A percentile compares a stretch with the other conserved stretches of the same genome.
Evolutionary conservation across 1,284 basidiomycete genomes (phyloP).

Genomic region (Tranzscheliella williamsii): DNA sequence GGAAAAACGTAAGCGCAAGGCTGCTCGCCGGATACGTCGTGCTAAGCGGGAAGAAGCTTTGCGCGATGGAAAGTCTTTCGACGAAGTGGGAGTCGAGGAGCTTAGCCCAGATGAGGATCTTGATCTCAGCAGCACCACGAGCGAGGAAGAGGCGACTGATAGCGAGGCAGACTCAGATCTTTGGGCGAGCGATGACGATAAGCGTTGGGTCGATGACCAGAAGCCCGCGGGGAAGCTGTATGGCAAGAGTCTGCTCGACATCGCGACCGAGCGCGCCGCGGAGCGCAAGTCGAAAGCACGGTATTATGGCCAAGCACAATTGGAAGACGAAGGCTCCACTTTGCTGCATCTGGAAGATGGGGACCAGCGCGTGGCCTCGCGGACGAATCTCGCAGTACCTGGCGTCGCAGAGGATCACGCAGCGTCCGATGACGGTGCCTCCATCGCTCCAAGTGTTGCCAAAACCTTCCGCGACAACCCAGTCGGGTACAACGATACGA

Average conservation of each 20-base stretch:
- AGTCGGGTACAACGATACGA: slow-evolving; percentile 53
- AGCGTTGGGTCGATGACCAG: slow-evolving; percentile 49
- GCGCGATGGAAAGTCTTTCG: slow-evolving; percentile 34
- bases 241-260: slow-evolving; percentile 54
- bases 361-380: neutral
- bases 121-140: slow-evolving; percentile 39
- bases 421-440: slow-evolving; percentile 25
- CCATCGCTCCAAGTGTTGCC: slow-evolving; percentile 36
- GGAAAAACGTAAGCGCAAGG: slow-evolving; percentile 44
- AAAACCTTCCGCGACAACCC: slow-evolving; percentile 49
- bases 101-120: slow-evolving; percentile 52
- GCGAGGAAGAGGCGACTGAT: slow-evolving; percentile 21
- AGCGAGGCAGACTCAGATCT: slow-evolving; percentile 32
- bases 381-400: neutral
- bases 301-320: slow-evolving; percentile 53
- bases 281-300: slow-evolving; percentile 32
- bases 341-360: slow-evolving; percentile 16
- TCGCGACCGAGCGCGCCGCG: slow-evolving; percentile 31
- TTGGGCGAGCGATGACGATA: slow-evolving; percentile 47
- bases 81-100: slow-evolving; percentile 43
- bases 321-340: slow-evolving; percentile 28
- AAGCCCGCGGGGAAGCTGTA: slow-evolving; percentile 56
- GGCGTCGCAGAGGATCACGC: too few species aligned
- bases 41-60: slow-evolving; percentile 36
- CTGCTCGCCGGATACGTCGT: slow-evolving; percentile 36